phyloP scores from a whole-genome alignment of 2,329 filamentous ascomycete genomes.

The Xylaria sp. region DNA sequence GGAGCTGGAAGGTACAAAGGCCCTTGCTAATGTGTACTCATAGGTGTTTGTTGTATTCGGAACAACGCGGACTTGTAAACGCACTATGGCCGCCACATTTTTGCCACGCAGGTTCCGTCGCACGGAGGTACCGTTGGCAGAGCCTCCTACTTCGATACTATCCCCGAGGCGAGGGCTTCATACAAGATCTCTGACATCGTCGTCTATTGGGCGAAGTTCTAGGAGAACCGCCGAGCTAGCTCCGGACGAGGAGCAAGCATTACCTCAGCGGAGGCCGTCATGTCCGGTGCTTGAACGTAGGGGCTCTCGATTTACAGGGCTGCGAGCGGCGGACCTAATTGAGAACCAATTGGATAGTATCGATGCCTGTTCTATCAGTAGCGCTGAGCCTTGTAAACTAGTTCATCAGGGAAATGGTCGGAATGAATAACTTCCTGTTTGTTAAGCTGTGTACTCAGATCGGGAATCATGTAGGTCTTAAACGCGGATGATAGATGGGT shows the following conservation, averaged over 20 bases:
- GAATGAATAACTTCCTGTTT: neutral
- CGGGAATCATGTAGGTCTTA: neutral
- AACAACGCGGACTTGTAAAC: constrained; percentile 42
- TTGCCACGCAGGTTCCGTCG: constrained; percentile 39
- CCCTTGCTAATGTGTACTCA: constrained; percentile 17
- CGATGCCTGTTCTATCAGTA: constrained; percentile 10
- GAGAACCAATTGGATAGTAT: constrained; percentile 4
- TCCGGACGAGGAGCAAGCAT: neutral
- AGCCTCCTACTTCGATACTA: neutral
- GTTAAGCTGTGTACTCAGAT: neutral
- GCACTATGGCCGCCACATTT: constrained; percentile 37
- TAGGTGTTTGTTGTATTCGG: constrained; percentile 46
- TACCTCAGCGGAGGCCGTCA: neutral
- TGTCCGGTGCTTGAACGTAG: neutral
- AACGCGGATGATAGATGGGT: neutral
- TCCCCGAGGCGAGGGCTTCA: neutral
- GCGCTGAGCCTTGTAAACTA: neutral
- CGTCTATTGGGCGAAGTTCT: neutral
- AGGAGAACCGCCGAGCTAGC: neutral
- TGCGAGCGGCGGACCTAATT: too few relatives aligned
- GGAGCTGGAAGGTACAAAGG: too few relatives aligned
- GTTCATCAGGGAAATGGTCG: neutral
- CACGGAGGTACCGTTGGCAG: neutral
- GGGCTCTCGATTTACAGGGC: neutral
- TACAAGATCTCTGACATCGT: neutral